Conservation (phyloP, 1,284 basidiomycete species). For the Cystobasidium pallidum region DNA sequence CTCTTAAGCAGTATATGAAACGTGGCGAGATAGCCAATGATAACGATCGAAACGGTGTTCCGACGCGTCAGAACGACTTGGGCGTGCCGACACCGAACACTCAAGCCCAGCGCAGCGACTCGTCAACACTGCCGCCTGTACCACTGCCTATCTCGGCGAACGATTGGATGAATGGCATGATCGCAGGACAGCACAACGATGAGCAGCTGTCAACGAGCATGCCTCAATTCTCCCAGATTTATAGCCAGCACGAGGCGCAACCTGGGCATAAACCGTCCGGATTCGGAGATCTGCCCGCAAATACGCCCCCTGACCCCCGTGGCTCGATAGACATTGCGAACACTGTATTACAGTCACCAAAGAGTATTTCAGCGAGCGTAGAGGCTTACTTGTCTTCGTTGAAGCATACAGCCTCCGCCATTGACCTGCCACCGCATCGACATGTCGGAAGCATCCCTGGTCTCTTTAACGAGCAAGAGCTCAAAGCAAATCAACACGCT, state of each 20-base stretch:
- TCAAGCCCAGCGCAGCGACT: background rate
- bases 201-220: background rate
- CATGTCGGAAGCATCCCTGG: constrained; percentile 43
- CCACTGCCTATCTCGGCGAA: constrained; percentile 2
- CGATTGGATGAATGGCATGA: background rate
- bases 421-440: constrained; percentile 36
- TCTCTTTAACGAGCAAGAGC: constrained; percentile 36
- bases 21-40: background rate
- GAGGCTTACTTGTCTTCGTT: constrained; percentile 37
- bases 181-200: background rate
- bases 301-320: background rate
- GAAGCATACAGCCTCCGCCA: constrained; percentile 21
- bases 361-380: constrained; percentile 30
- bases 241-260: background rate
- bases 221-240: background rate
- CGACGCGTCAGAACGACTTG: background rate
- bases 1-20: constrained; percentile 33
- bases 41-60: background rate
- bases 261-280: background rate
- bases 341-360: constrained; percentile 14
- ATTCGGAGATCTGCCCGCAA: background rate
- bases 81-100: background rate
- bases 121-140: constrained; percentile 5
- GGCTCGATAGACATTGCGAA: background rate
- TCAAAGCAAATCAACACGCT: constrained; percentile 37